Evolutionary conservation across 768 basidiomycete species (phyloP), one percentile per base, ranked within the genome.

Genomic region (Pisolithus tinctorius): DNA sequence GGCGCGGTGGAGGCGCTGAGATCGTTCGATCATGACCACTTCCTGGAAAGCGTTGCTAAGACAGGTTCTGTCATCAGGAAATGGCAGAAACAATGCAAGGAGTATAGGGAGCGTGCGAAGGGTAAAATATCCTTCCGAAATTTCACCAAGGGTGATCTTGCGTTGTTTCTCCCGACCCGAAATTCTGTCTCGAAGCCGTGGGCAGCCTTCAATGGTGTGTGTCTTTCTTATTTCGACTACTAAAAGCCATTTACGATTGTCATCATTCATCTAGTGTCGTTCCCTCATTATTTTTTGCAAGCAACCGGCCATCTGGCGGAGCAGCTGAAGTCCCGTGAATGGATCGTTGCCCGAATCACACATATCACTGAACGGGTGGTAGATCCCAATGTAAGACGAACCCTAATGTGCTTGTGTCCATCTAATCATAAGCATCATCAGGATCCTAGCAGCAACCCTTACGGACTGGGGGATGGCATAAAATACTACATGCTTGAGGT

Each of bases 71-170:
- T 89, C 9, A 88, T 93, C 52, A 84, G 90, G 50, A 96, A 95
- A 65, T 98, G 93, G 93, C 90, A 93, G 71, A 96, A 93, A 65
- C 93, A 94, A 64, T 95, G 92, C 71, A 95, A 92, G 63, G 86
- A 92, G 57, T 98, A 97, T 53, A 79, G 93, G 42, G 95, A 98
- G 58, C 82, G 89, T n/a, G 88, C 93, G 14, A 93, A 88, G 69
- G 91, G 93, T 51, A 96, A 96, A 70, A 95, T 99, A 50, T 88
- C 94, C 0, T 97, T 97, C 69, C 77, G 92, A 59, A 95, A 94
- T 70, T 98, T 98, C 58, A 76, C 86, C 7, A 94, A 93, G 65
- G 93, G 94, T 9, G 96, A 99, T 69, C 74, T 99, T 47, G 95
- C 94, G 1, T 73, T 99, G 29, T 99, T 99, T 70, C 73, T 99